phyloP scores from a whole-genome alignment of 1,284 basidiomycete genomes.

The Rhodotorula sp. region DNA sequence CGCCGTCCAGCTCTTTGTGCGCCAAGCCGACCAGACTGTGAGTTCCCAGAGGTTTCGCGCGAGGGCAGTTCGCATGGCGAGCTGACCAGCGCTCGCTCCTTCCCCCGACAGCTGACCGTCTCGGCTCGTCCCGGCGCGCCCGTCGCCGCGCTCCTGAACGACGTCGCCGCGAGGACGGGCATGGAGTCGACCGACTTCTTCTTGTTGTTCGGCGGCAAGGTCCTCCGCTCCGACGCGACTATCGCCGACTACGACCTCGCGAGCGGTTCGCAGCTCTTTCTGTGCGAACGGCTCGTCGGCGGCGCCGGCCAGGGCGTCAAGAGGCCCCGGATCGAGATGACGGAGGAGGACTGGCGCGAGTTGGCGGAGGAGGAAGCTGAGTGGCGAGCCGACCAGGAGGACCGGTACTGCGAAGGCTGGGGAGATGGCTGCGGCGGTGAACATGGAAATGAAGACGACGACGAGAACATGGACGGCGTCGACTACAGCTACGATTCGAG shows the following conservation, averaged over 20 bases:
- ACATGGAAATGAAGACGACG: slow-evolving; percentile 3
- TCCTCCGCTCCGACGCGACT: not conserved
- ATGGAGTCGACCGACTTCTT: slow-evolving; percentile 4
- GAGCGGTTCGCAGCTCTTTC: too few relatives aligned
- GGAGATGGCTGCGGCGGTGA: slow-evolving; percentile 10
- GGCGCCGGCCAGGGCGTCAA: too few relatives aligned
- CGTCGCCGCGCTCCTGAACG: slow-evolving; percentile 18
- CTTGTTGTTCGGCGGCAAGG: slow-evolving; percentile 4
- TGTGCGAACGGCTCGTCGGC: too few relatives aligned
- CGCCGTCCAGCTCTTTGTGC: too few relatives aligned
- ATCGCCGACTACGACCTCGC: not conserved
- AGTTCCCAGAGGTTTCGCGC: too few relatives aligned
- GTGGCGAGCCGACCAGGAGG: slow-evolving; percentile 5
- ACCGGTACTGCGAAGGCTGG: not conserved
- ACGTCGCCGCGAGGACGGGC: not conserved
- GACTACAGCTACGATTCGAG: slow-evolving; percentile 12
- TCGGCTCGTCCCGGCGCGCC: not conserved
- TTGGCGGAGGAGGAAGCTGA: slow-evolving; percentile 5
- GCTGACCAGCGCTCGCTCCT: too few relatives aligned
- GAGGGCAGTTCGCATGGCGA: too few relatives aligned
- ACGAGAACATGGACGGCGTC: slow-evolving; percentile 7
- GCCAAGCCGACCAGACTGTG: too few relatives aligned
- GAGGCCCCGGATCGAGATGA: too few relatives aligned
- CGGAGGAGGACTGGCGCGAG: too few relatives aligned
- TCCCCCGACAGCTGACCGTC: too few relatives aligned